Evolutionary conservation across 2,329 filamentous ascomycete species (phyloP), one percentile per base, ranked within the genome.

Genomic region (Malbranchea cinnamomea): DNA sequence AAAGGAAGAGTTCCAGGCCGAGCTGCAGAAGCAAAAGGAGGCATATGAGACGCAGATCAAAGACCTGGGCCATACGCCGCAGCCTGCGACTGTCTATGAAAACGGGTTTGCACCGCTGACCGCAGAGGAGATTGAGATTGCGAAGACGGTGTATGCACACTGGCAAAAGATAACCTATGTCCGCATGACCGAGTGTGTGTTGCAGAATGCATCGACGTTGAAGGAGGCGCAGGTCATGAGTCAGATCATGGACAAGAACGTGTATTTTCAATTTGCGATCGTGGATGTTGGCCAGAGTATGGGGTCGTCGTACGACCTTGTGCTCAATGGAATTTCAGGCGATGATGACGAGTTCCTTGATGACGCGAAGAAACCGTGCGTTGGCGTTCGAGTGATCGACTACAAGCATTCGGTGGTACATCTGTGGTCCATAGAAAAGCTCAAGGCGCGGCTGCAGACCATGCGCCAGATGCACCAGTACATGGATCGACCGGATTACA

Each of bases 381-480:
- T 95, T 25, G 87, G 78, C 2, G 71, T 95, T 10, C 71, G 89
- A 16, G 81, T 95, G 13, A 74, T 94, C 37, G 87, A 98, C 56
- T 94, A 87, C 61, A 79, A 78, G 48, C 73, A 87, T 46, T 68
- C 67, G 26, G 79, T 93, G 11, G 76, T 93, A 18, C 83, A 89
- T 47, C 66, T 95, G 1, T 98, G 89, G 89, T 95, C 87, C 33
- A 54, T 98, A 31, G 78, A 91, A 47, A 98, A 95, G 53, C 68
- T 98, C 11, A 77, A 85, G 37, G 76, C 83, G 36, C 75, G 89
- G 16, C 75, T 95, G 7, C 73, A 82, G 31, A 71, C 81, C 40
- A 98, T 98, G 89, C 77, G 89, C 25, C 87, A 94, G 54, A 81
- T 95, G 71, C 79, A 93, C 49, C 87, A 95, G 52, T 95, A 94